Percentiles rank a stretch among this genome's conserved stretches.
phyloP scores from a whole-genome alignment of 2,329 filamentous ascomycete species.

The Fusarium mundagurra region DNA sequence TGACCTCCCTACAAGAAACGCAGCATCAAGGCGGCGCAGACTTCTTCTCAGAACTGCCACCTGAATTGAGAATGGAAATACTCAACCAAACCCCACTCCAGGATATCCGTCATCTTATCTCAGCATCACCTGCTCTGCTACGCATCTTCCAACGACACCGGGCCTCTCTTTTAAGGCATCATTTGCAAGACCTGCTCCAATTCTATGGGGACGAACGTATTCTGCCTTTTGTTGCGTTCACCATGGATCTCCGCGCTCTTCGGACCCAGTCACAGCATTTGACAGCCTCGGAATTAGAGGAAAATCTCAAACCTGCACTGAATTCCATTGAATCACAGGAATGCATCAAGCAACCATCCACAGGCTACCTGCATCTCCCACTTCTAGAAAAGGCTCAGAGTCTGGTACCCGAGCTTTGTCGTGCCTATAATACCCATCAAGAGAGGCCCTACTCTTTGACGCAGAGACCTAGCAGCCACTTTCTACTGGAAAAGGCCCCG shows the following conservation, averaged over 20 bases:
- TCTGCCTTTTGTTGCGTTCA: not conserved
- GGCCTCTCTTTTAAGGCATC: not conserved
- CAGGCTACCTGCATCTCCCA: not conserved
- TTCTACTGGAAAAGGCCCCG: not conserved
- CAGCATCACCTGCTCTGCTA: not conserved
- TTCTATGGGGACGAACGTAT: not conserved
- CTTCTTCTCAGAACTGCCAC: not conserved
- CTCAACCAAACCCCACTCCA: not conserved
- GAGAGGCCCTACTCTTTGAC: not conserved
- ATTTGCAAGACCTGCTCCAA: not conserved
- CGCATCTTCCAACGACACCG: not conserved
- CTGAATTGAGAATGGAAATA: not conserved
- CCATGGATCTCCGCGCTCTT: not conserved
- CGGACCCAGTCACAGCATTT: not conserved
- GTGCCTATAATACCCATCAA: not conserved
- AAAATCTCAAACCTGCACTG: not conserved
- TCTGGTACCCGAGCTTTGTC: not conserved
- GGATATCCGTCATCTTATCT: not conserved
- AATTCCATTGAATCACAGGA: not conserved
- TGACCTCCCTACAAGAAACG: not conserved
- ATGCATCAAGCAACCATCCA: not conserved
- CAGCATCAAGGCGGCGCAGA: not conserved
- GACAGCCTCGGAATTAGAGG: not conserved
- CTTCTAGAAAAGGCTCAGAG: not conserved
- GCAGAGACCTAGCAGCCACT: too few species aligned